Base-by-base conservation (phyloP, 352 stramenopile genomes). In the Poterioochromonas sp. region DNA sequence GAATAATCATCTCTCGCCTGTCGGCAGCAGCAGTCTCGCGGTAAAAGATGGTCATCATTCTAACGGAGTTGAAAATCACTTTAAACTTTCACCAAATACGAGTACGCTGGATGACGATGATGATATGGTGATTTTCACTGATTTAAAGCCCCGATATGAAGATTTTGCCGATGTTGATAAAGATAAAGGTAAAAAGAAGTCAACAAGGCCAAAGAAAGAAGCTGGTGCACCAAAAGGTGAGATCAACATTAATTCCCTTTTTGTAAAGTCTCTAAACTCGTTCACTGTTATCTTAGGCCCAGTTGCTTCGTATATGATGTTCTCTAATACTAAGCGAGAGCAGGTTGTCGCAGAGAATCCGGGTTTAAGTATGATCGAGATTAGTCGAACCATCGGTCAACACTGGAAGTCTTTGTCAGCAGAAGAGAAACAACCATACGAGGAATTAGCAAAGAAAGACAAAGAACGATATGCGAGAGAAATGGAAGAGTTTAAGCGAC, bases 381-480 rank as follows among this genome's bases (percentile, higher is more conserved):
- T 78, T 3, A 49, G 5, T 39, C 12, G 34, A 18, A 0, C 29
- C 12, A 34, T 63, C 15, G 58, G 63, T 1, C 8, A 78, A 60
- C 32, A 37, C 8, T 78, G 71, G 64, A 51, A 58, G 20, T 12
- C 39, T 20, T 26, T 74, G 37, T 39, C 64, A 39, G 20, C 34
- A 11, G 64, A 74, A 11, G 64, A 74, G 37, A 74, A 74, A 34
- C 3, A 5, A 39, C 3, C 12, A 40, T 74, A 74, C 40, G 37
- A 51, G 32, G 37, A 51, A 12, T 20, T 35, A 51, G 64, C 63
- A 20, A 32, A 39, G 81, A 58, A 81, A 76, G 51, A 78, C 78
- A 22, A 77, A 69, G 0, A 85, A 87, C 49, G 87, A 88, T 49
- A 87, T 85, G 44, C 86, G 85, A 65, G 88, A 88, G 81, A 88